Evolutionary conservation across 2,329 filamentous ascomycete genomes (phyloP).

Genomic region (Colletotrichum endophyticum): DNA sequence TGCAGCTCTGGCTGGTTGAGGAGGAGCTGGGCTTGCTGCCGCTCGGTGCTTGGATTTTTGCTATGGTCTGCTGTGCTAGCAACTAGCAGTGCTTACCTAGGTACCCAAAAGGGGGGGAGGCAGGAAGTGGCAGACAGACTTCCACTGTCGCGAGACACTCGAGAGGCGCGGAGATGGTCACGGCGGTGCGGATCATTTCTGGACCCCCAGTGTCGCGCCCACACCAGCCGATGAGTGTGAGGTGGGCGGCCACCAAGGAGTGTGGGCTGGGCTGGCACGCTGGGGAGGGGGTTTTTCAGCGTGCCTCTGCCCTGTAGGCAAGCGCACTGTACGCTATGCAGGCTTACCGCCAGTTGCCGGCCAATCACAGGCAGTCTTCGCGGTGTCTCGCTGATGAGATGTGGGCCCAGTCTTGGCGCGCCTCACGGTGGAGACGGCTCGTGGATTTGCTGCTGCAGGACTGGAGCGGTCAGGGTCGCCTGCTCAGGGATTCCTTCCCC

Average conservation of each 20-base stretch:
- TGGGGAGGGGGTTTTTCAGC: neutral
- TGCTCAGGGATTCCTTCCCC: conserved; percentile 13
- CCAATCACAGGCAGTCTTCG: neutral
- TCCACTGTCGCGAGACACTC: neutral
- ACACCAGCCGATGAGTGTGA: neutral
- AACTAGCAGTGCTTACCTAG: neutral
- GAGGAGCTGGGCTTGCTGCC: neutral
- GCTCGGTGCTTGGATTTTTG: conserved; percentile 3
- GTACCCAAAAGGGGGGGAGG: neutral
- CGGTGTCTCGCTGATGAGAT: conserved; percentile 13
- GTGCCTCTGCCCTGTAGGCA: neutral
- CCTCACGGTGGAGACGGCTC: neutral
- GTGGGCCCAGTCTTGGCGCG: conserved; percentile 7
- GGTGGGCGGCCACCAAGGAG: neutral
- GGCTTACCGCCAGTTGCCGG: neutral
- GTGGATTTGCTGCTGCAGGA: neutral
- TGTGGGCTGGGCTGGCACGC: neutral
- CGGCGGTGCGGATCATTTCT: conserved; percentile 14
- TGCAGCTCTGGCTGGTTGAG: neutral
- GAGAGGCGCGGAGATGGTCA: conserved; percentile 1
- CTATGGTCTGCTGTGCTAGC: neutral
- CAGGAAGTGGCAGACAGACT: neutral
- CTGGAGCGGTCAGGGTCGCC: conserved; percentile 15
- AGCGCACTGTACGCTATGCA: neutral
- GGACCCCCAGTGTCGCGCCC: conserved; percentile 6